phyloP scores from a whole-genome alignment of 2,329 filamentous ascomycete species.

The Penicillium nordicum region DNA sequence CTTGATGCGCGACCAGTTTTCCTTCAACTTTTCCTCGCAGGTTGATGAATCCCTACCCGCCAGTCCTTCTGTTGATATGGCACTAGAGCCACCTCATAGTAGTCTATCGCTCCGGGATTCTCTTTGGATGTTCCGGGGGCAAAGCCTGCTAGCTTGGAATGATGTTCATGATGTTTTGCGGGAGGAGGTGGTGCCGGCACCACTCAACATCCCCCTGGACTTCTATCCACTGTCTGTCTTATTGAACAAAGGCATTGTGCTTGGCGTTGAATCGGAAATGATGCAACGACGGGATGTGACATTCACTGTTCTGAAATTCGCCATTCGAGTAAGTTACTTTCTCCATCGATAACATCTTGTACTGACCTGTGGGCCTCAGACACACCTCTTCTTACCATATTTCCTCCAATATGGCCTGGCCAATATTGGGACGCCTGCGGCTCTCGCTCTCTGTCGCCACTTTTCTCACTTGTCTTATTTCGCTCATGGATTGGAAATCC shows the following conservation, averaged over 20 bases:
- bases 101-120: conserved; percentile 71
- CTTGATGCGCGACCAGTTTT: conserved; percentile 79
- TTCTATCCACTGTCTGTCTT: conserved; percentile 91
- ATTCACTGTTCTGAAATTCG: conserved; percentile 86
- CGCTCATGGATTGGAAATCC: conserved; percentile 83
- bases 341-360: conserved; percentile 6
- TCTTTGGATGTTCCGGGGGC: conserved; percentile 90
- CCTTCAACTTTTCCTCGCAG: conserved; percentile 46
- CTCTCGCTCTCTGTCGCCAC: conserved; percentile 75
- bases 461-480: conserved; percentile 90
- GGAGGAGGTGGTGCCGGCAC: conserved; percentile 68
- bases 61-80: conserved; percentile 48
- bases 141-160: conserved; percentile 80
- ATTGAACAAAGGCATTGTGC: conserved; percentile 81
- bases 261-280: conserved; percentile 88
- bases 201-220: conserved; percentile 79
- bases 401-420: conserved; percentile 75
- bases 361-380: conserved; percentile 52
- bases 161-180: conserved; percentile 80
- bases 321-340: conserved; percentile 66
- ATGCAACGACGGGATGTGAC: conserved; percentile 88
- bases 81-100: conserved; percentile 43
- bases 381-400: conserved; percentile 88
- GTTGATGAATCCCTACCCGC: conserved; percentile 48
- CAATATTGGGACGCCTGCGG: conserved; percentile 72